phyloP scores from a whole-genome alignment of 176 grass and related monocot genomes.

The Chrysopogon serrulatus region DNA sequence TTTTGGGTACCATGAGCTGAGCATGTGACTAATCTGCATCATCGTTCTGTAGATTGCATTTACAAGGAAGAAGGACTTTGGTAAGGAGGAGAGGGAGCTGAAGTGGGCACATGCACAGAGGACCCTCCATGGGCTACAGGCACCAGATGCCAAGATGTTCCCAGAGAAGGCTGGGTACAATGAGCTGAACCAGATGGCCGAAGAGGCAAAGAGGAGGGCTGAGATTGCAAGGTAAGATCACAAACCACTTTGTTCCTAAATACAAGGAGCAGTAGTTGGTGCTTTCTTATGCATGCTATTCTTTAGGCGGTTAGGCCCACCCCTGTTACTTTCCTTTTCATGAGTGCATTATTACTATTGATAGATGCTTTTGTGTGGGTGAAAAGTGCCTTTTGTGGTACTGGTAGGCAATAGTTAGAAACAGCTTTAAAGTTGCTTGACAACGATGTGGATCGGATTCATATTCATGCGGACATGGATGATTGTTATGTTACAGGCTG shows the following conservation, averaged over 20 bases:
- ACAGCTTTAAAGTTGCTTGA: not conserved
- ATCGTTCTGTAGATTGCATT: conserved; percentile 51
- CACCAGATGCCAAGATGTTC: conserved; percentile 28
- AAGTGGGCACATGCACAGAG: conserved; percentile 12
- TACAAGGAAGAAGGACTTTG: conserved; percentile 53
- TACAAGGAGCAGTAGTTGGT: not conserved
- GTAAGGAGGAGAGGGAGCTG: conserved; percentile 27
- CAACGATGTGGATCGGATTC: not conserved
- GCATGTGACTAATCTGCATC: not conserved
- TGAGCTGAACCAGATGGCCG: conserved; percentile 38
- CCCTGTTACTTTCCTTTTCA: not conserved
- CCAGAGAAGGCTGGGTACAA: conserved; percentile 32
- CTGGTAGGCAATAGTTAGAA: not conserved
- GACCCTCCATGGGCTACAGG: conserved; percentile 7
- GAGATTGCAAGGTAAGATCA: conserved; percentile 68
- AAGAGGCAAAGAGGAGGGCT: conserved; percentile 63
- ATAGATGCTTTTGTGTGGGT: not conserved
- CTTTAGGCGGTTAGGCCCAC: not conserved
- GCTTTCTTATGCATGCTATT: not conserved
- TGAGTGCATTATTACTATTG: conserved; percentile 13
- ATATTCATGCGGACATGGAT: not conserved
- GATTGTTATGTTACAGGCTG: conserved; percentile 34
- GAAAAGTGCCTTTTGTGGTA: not conserved
- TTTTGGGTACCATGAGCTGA: not conserved
- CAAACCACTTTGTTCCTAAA: not conserved